A percentile compares a stretch with the other conserved stretches of the same genome.
These are phyloP conservation scores for Diplodia seriata DNA, from an alignment of 2,329 filamentous ascomycete genomes.

Conservation along the genomic window DNA sequence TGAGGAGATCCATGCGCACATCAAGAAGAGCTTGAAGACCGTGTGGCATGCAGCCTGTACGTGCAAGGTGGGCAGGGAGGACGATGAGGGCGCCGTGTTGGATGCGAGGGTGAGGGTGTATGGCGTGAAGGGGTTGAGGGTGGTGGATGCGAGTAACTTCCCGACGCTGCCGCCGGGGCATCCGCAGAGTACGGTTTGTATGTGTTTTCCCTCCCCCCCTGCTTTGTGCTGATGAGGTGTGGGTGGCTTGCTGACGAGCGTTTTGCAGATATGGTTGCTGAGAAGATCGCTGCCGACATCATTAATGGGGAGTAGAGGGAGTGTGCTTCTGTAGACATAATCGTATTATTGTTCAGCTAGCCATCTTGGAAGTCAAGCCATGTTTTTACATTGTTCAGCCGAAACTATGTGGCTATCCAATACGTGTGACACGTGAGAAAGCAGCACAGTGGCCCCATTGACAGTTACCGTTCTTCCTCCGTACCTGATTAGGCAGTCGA, in stretches of 20 bases:
- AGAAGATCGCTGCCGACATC: slow-evolving; percentile 34
- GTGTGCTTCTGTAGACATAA: too few relatives aligned
- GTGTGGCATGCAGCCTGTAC: slow-evolving; percentile 50
- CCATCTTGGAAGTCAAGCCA: too few relatives aligned
- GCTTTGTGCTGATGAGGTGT: not conserved
- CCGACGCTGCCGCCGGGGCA: slow-evolving; percentile 46
- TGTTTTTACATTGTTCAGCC: too few relatives aligned
- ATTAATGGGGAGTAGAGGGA: not conserved
- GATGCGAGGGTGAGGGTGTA: slow-evolving; percentile 48
- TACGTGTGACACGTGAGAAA: too few relatives aligned
- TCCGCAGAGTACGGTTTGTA: slow-evolving; percentile 14
- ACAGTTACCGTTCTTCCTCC: too few relatives aligned
- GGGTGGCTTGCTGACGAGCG: not conserved
- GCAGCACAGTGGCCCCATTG: too few relatives aligned
- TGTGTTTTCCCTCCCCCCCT: not conserved
- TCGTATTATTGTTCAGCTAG: too few relatives aligned
- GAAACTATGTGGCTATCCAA: too few relatives aligned
- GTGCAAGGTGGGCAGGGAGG: slow-evolving; percentile 47
- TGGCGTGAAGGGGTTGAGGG: slow-evolving; percentile 47
- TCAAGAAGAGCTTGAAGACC: slow-evolving; percentile 38
- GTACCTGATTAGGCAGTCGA: too few relatives aligned
- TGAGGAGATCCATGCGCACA: slow-evolving; percentile 39
- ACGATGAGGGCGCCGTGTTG: slow-evolving; percentile 47
- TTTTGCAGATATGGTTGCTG: slow-evolving; percentile 26
- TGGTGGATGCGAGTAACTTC: slow-evolving; percentile 48